Conservation (phyloP, 108 stramenopile species). For the Nannochloropsis gaditana region DNA sequence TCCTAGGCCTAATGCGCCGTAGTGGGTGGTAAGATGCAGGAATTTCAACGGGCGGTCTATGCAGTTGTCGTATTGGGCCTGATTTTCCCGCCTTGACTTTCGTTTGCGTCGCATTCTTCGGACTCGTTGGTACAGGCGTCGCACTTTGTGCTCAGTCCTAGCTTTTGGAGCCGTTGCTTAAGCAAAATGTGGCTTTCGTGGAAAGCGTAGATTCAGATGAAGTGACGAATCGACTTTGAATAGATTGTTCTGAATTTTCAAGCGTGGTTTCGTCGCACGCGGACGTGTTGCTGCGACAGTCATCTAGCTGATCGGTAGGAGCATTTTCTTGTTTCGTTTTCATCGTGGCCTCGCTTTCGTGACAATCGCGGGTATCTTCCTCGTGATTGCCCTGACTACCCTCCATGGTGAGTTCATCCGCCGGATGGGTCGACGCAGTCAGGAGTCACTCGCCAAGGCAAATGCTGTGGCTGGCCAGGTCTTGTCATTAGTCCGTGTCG, state of each 20-base stretch:
- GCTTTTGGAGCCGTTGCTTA: slow-evolving; percentile 34
- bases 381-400: neutral
- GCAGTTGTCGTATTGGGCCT: slow-evolving; percentile 37
- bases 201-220: neutral
- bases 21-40: neutral
- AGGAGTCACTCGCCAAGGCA: slow-evolving; percentile 22
- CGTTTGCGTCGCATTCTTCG: slow-evolving; percentile 35
- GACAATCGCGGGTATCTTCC: neutral
- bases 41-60: slow-evolving; percentile 22
- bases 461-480: slow-evolving; percentile 40
- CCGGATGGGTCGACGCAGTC: slow-evolving; percentile 11
- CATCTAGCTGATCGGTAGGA: slow-evolving; percentile 8
- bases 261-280: neutral
- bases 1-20: slow-evolving; percentile 33
- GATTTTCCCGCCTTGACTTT: slow-evolving; percentile 30
- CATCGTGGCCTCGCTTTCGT: neutral
- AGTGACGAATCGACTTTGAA: neutral
- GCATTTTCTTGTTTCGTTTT: neutral
- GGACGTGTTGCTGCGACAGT: neutral
- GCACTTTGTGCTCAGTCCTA: slow-evolving; percentile 27
- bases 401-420: slow-evolving; percentile 18
- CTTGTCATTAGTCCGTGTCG: slow-evolving; percentile 36
- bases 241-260: slow-evolving; percentile 2
- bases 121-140: slow-evolving; percentile 39
- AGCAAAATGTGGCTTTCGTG: slow-evolving; percentile 35